These are phyloP conservation scores for Centella asiatica DNA, from an alignment of 129 eudicot genomes.

Conservation along the genomic window DNA sequence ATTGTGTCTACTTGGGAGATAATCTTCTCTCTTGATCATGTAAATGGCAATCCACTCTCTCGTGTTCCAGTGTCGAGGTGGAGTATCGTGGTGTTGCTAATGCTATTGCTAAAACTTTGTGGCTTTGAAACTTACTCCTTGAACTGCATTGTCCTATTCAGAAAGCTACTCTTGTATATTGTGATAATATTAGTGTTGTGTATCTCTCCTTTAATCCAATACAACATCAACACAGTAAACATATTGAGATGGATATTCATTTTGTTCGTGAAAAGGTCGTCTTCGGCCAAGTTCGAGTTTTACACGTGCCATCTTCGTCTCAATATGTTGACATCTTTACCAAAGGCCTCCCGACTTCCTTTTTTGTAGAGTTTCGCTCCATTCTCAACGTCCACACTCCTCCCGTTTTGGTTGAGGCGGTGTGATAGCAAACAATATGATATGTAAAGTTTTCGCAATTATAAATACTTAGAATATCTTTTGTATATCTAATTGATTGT, in stretches of 20 bases:
- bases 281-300: too few relatives aligned
- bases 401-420: constrained; percentile 7
- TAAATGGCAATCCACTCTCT: not conserved
- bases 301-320: not conserved
- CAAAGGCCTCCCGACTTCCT: not conserved
- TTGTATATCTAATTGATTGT: too few relatives aligned
- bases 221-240: too few relatives aligned
- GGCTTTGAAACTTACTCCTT: too few relatives aligned
- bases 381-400: constrained; percentile 6
- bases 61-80: constrained; percentile 14
- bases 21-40: not conserved
- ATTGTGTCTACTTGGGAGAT: constrained; percentile 5
- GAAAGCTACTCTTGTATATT: too few relatives aligned
- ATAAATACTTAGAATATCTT: too few relatives aligned
- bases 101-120: not conserved
- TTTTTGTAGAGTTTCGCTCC: constrained; percentile 1
- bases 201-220: too few relatives aligned
- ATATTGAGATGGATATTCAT: too few relatives aligned
- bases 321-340: constrained; percentile 11
- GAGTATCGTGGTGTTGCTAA: constrained; percentile 15
- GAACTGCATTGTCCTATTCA: too few relatives aligned
- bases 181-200: too few relatives aligned
- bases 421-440: not conserved
- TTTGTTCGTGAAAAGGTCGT: too few relatives aligned
- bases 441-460: too few relatives aligned